Evolutionary conservation across 352 stramenopile genomes (phyloP).

Genomic region (Phytophthora podocarpi): DNA sequence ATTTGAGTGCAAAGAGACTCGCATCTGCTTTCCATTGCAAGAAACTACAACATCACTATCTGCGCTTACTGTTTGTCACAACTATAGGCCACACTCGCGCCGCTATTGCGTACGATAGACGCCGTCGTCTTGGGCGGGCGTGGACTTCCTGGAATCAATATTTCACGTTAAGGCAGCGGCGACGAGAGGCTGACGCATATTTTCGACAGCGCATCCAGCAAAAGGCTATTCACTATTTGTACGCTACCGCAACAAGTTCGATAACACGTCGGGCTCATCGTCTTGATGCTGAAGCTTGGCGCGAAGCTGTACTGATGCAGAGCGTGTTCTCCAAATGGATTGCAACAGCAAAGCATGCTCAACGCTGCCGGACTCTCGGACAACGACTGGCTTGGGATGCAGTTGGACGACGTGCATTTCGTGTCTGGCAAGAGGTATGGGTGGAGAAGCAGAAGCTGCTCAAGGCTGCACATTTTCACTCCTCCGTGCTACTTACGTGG

Average conservation of each 20-base stretch:
- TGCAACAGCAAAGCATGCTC: background rate
- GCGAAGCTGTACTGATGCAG: slow-evolving; percentile 27
- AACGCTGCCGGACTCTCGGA: slow-evolving; percentile 6
- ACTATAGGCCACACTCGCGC: slow-evolving; percentile 14
- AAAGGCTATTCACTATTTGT: slow-evolving; percentile 20
- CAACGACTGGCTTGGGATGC: slow-evolving; percentile 13
- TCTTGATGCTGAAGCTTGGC: slow-evolving; percentile 31
- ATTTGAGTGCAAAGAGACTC: background rate
- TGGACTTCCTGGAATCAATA: slow-evolving; percentile 14
- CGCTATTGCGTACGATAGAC: slow-evolving; percentile 12
- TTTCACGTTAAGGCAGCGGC: slow-evolving; percentile 6
- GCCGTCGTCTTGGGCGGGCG: background rate
- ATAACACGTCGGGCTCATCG: slow-evolving; percentile 3
- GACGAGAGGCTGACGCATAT: slow-evolving; percentile 12
- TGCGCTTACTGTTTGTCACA: background rate
- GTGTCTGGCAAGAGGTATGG: slow-evolving; percentile 12
- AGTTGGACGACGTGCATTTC: slow-evolving; percentile 21
- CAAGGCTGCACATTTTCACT: slow-evolving; percentile 21
- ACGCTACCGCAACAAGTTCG: background rate
- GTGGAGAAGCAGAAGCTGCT: slow-evolving; percentile 17
- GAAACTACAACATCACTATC: slow-evolving; percentile 4
- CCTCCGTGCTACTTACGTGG: slow-evolving; percentile 3
- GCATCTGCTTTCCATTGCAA: slow-evolving; percentile 9
- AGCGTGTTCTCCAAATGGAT: slow-evolving; percentile 15
- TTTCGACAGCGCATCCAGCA: slow-evolving; percentile 15